Evolutionary conservation across 129 eudicot genomes (phyloP), one percentile per base, ranked within the genome.

Genomic region (Chrysanthemum seticuspe): DNA sequence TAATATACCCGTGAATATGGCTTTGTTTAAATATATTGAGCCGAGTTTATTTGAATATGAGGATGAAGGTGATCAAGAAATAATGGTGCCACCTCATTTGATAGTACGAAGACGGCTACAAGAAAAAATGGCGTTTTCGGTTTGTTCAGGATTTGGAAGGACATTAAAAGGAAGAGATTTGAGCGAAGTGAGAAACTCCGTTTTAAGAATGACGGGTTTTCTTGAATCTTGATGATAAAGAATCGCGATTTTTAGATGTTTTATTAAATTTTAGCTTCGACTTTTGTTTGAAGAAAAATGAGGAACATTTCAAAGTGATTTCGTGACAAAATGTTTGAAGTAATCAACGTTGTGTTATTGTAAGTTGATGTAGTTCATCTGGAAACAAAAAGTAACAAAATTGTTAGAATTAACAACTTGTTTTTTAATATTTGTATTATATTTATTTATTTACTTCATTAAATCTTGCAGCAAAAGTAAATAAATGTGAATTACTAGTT

Each of bases 141-240:
- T 86, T 18, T 85, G 92, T 27, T 74, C 76, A 0, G 96, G 88
- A 5, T 66, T 80, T 11, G 97, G 97, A 13, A 85, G 94, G 79
- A 87, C 88, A 3, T 71, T 86, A 40, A 86, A 86, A 70, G 91
- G 91, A 25, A 80, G 85, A 70, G 80, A 92, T 77, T 81, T 92
- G 84, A 81, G 94, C 68, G 77, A 89, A 78, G 85, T 92, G 51
- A 78, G 97, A 76, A 83, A 89, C 78, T 89, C 91, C 5, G 82
- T 92, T 74, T 88, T 92, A 11, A 80, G 94, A 66, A 79, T 92
- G 88, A 92, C 97, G 3, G 97, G 97, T 0, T 92, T 89, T 74
- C 85, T 92, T 1, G 97, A 92, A 83, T 78, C 85, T 66, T 92
- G 54, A 77, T 16, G 14, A 73, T 55, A 4, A 18, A 2, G 10